Conservation (phyloP, 2,329 filamentous ascomycete species). For the Aspergillus sp. region DNA sequence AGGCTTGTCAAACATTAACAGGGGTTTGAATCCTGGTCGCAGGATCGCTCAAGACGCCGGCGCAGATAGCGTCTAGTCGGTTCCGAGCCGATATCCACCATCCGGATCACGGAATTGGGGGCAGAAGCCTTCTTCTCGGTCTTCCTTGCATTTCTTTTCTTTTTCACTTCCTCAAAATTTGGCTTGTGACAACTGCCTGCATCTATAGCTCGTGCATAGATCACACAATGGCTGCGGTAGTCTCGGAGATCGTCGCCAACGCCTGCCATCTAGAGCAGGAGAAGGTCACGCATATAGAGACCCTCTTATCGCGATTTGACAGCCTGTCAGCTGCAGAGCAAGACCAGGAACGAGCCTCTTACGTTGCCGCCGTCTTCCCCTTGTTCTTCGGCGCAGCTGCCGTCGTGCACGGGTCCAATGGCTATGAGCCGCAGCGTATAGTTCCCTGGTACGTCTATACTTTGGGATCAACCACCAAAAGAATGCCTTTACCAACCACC, state of each 20-base stretch:
- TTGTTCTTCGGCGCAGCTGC: background rate
- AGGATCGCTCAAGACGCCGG: background rate
- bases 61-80: background rate
- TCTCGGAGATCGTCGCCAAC: background rate
- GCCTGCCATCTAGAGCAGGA: background rate
- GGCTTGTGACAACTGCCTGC: background rate
- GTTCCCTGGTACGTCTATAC: constrained; percentile 1
- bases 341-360: background rate
- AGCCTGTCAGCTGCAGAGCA: background rate
- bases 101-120: background rate
- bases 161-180: background rate
- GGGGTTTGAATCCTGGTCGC: background rate
- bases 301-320: background rate
- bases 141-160: background rate
- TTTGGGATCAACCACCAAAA: background rate
- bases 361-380: background rate
- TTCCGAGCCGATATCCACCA: constrained; percentile 3
- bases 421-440: constrained; percentile 5
- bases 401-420: background rate
- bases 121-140: background rate
- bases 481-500: background rate
- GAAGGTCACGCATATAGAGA: background rate
- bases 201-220: background rate
- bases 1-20: background rate
- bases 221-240: background rate